A percentile compares a stretch with the other conserved stretches of the same genome.
These are phyloP conservation scores for Trametes sanguinea DNA, from an alignment of 768 basidiomycete genomes.

Conservation along the genomic window DNA sequence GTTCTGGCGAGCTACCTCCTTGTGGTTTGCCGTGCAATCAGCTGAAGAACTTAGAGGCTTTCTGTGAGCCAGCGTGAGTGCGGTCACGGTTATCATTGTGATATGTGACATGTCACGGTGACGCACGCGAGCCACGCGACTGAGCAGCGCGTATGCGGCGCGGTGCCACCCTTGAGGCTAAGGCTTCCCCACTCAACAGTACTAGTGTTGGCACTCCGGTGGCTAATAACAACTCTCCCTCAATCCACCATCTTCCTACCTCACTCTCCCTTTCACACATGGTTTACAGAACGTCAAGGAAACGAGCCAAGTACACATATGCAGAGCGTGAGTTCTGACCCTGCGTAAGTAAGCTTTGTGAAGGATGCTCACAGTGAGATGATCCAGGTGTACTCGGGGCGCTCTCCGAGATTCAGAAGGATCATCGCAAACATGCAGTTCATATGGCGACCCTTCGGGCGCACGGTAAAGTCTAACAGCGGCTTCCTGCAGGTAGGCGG, in stretches of 20 bases:
- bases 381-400: constrained; percentile 48
- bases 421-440: constrained; percentile 46
- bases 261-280: constrained; percentile 4
- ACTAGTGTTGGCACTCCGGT: not conserved
- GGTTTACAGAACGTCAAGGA: constrained; percentile 20
- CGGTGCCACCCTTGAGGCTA: constrained; percentile 3
- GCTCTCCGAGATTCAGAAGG: constrained; percentile 45
- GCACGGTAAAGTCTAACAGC: constrained; percentile 39
- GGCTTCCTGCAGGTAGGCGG: not conserved
- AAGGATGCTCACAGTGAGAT: too few species aligned
- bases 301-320: constrained; percentile 39
- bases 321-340: constrained; percentile 40
- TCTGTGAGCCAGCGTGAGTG: too few species aligned
- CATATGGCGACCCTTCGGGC: constrained; percentile 49
- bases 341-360: too few species aligned
- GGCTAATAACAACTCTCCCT: constrained; percentile 1
- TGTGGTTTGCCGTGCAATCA: too few species aligned
- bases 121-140: constrained; percentile 13
- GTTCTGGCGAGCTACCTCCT: too few species aligned
- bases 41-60: too few species aligned
- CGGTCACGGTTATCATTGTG: too few species aligned
- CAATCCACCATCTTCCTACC: not conserved
- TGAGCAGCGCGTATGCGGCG: constrained; percentile 14
- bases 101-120: constrained; percentile 1
- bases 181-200: not conserved